These are phyloP conservation scores for Zizania latifolia DNA, from an alignment of 176 grass and related monocot species.

Conservation along the genomic window DNA sequence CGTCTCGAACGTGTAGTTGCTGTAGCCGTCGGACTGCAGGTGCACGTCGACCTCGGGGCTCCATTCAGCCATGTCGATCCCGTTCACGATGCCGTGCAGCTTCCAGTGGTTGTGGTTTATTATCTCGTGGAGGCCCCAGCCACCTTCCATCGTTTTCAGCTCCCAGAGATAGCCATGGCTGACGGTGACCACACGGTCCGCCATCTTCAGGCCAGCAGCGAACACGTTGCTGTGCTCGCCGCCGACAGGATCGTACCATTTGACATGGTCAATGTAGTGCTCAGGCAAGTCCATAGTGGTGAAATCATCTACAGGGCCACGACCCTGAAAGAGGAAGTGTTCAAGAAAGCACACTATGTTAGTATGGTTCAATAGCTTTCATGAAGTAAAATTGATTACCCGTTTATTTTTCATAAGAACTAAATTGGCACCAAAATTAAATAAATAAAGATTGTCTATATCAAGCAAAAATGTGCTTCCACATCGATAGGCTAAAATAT, in stretches of 20 bases:
- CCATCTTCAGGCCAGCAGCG: conserved; percentile 65
- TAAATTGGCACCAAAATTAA: background rate
- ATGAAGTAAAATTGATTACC: background rate
- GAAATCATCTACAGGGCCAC: conserved; percentile 74
- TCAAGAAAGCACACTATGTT: too few species aligned
- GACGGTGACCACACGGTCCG: conserved; percentile 72
- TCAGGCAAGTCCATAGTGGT: conserved; percentile 51
- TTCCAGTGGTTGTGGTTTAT: conserved; percentile 84
- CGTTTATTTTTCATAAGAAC: background rate
- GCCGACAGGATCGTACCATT: conserved; percentile 53
- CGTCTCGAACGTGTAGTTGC: conserved; percentile 73
- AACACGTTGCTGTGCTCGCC: conserved; percentile 86
- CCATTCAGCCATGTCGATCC: conserved; percentile 69
- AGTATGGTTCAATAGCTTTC: background rate
- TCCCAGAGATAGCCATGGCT: conserved; percentile 81
- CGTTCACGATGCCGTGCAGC: conserved; percentile 83
- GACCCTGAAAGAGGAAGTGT: conserved; percentile 52
- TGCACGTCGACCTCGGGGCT: conserved; percentile 59
- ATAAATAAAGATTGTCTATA: background rate
- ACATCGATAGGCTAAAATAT: background rate
- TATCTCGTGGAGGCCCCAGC: conserved; percentile 80
- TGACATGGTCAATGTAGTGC: conserved; percentile 75
- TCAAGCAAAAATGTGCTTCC: background rate
- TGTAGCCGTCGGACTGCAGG: conserved; percentile 71
- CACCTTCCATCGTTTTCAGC: conserved; percentile 74